These are phyloP conservation scores for Serendipita indica DNA, from an alignment of 768 basidiomycete species.

Conservation along the genomic window DNA sequence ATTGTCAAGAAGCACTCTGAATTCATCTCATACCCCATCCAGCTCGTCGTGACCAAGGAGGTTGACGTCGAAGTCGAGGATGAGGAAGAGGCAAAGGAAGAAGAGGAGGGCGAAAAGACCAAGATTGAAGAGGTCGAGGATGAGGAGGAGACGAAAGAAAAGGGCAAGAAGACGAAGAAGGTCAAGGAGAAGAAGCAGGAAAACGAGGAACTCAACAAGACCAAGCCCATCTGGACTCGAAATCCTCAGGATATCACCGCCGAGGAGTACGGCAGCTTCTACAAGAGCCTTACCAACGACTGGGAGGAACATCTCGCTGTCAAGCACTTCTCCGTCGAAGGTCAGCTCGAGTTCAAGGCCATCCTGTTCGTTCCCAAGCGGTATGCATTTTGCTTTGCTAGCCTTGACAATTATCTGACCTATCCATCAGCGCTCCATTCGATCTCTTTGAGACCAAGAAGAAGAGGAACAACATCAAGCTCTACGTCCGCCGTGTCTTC, in stretches of 20 bases:
- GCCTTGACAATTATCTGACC: constrained; percentile 9
- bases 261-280: constrained; percentile 93
- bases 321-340: constrained; percentile 99
- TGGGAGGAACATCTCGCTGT: constrained; percentile 99
- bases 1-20: constrained; percentile 99
- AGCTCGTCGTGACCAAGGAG: constrained; percentile 96
- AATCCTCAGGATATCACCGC: constrained; percentile 85
- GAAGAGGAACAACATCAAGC: constrained; percentile 99
- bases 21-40: constrained; percentile 99
- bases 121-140: constrained; percentile 68
- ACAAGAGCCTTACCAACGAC: constrained; percentile 99
- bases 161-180: constrained; percentile 90
- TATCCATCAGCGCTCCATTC: constrained; percentile 65
- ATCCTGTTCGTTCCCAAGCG: constrained; percentile 96
- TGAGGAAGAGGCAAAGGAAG: constrained; percentile 26
- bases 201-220: constrained; percentile 99
- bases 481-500: constrained; percentile 99
- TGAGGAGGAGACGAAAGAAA: constrained; percentile 68
- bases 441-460: constrained; percentile 99
- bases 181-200: constrained; percentile 75
- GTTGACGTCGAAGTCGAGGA: constrained; percentile 59
- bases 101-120: constrained; percentile 51
- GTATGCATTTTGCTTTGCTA: constrained; percentile 28
- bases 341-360: constrained; percentile 99
- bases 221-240: constrained; percentile 99